Base-by-base conservation (phyloP, 805 yeast species). In the Metahyphopichia silvanorum region DNA sequence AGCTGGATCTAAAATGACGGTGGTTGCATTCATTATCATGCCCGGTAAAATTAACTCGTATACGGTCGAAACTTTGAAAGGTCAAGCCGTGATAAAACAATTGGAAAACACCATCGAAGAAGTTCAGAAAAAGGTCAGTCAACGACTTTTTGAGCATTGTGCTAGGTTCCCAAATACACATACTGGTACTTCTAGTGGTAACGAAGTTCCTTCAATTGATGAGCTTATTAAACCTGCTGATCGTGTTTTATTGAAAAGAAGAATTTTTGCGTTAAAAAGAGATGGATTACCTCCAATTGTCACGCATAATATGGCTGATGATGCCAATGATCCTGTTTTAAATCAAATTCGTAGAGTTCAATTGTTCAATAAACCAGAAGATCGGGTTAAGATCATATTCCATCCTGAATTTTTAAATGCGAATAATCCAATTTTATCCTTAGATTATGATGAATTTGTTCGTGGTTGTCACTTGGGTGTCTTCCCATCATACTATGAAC, bases 381-480 rank as follows among this genome's bases (percentile, higher is more conserved):
- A 91, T 63, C 70, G 96, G 25, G 98, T 91, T 40, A 91, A 91
- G 63, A 83, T 93, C 46, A 84, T 91, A 43, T 91, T 91, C 82
- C 98, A 93, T 60, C 98, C 98, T 2, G 98, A 93, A 62, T 91
- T 91, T 57, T 75, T 91, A 48, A 91, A 86, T 66, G 85, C 96
- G 21, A 88, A 87, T 57, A 91, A 91, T 64, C 98, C 98, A 32
- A 84, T 91, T 37, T 71, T 91, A 54, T 83, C 96, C 13, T 67
- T 91, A 36, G 98, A 91, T 60, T 91, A 91, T 59, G 98, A 91
- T 57, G 98, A 91, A 59, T 91, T 91, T 60, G 98, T 91, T 29
- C 77, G 98, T 47, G 98, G 98, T 40, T 89, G 97, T 58, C 98
- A 91, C 62, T 68, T 93, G 60, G 98, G 98, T 58, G 96, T 91